Evolutionary conservation across 768 basidiomycete species (phyloP).

Genomic region (Trametes punicea): DNA sequence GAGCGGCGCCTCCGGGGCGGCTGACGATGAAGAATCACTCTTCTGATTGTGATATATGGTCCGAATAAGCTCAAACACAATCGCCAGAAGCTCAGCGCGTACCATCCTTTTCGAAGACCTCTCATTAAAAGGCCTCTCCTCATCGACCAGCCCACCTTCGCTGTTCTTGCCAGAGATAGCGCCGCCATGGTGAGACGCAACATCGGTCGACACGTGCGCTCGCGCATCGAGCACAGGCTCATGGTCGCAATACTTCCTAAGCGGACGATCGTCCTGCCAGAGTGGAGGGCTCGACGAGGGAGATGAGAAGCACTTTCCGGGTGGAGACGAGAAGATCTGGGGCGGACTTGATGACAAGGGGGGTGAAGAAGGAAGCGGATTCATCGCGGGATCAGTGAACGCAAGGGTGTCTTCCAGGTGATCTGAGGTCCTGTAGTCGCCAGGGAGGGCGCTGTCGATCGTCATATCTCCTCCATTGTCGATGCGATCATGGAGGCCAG

Average conservation of each 20-base stretch:
- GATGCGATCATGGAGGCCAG: too few species aligned
- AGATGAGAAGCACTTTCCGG: background rate
- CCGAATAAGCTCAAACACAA: background rate
- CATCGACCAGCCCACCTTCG: background rate
- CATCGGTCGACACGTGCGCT: too few species aligned
- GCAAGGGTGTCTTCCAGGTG: background rate
- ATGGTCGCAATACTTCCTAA: too few species aligned
- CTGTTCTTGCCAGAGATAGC: too few species aligned
- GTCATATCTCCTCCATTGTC: too few species aligned
- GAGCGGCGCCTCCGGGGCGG: constrained; percentile 12
- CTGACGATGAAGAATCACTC: background rate
- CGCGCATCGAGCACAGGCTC: too few species aligned
- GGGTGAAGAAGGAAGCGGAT: constrained; percentile 11
- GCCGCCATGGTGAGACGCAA: too few species aligned
- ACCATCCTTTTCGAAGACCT: background rate
- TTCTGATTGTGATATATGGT: background rate
- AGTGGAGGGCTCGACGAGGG: constrained; percentile 20
- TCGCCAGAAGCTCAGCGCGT: background rate
- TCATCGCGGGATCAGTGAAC: background rate
- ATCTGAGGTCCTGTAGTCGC: background rate
- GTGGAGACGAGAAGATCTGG: constrained; percentile 17
- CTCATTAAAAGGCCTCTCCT: too few species aligned
- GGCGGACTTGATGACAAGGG: constrained; percentile 17
- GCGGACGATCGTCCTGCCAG: background rate
- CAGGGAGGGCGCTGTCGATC: too few species aligned